Evolutionary conservation across 2,329 filamentous ascomycete species (phyloP), one percentile per base, ranked within the genome.

Genomic region (Paraconiothyrium sp.): DNA sequence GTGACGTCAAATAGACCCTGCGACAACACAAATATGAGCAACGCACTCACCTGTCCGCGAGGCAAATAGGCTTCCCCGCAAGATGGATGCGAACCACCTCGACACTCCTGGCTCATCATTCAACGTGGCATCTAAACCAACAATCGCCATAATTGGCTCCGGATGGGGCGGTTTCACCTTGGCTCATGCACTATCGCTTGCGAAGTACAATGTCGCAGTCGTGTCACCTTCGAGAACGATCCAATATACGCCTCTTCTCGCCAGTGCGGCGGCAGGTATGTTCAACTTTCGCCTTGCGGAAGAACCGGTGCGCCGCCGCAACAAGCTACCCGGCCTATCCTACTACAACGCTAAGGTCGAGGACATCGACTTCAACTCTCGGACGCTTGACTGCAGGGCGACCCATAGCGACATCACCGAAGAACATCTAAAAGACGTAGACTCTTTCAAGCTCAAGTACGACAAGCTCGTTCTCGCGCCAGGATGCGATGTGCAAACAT

Each of bases 161-260:
- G 52, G 52, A 34, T 55, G 52, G 52, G 52, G 39, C 39, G 52
- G 52, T 4, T 46, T 55, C 39, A 55, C 52, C 2, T 22, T 55
- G n/a, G 39, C 52, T 7, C 52, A 55, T 9, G 52, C 52, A 13
- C 37, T 55, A n/a, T 55, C 52, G 10, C 37, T 44, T 7, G 27
- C 52, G 30, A 55, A 55, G 39, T 55, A 44, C 52, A 55, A 55
- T 55, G 37, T 55, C 16, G 13, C 39, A 34, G 52, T 55, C 52
- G 44, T 55, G 32, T 55, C 52, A 7, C 52, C 52, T 14, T 32
- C 27, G n/a, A 39, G 52, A 14, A 55, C 52, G 2, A 55, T 55
- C 9, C 52, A 55, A 46, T 55, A 55, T 39, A 55, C 52, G 14
- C 52, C 52, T 22, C 20, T 55, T 0, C 52, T 55, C 7, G 52